A percentile compares a stretch with the other conserved stretches of the same genome.
These are phyloP conservation scores for Ustilago xerochloae DNA, from an alignment of 1,284 basidiomycete genomes.

Conservation along the genomic window DNA sequence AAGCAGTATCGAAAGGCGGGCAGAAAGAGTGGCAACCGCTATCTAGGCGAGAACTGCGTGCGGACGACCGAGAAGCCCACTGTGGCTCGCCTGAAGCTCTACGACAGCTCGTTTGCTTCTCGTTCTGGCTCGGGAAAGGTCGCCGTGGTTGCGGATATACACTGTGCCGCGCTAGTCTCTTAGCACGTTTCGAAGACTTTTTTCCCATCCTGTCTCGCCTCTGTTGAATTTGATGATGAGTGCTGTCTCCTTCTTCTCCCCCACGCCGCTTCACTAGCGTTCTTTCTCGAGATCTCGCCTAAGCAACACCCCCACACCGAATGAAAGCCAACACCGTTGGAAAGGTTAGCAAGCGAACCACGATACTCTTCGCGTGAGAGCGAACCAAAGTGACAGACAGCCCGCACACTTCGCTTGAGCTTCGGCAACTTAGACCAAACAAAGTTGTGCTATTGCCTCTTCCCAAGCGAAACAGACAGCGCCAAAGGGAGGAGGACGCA, in stretches of 20 bases:
- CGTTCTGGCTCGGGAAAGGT: neutral
- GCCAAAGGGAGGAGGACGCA: neutral
- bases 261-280: neutral
- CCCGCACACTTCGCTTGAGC: neutral
- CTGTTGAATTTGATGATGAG: too few relatives aligned
- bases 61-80: too few relatives aligned
- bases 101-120: neutral
- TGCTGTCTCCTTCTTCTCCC: too few relatives aligned
- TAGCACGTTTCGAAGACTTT: too few relatives aligned
- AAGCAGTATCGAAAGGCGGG: too few relatives aligned
- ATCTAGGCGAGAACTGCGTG: too few relatives aligned
- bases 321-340: too few relatives aligned
- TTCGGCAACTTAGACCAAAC: slow-evolving; percentile 20
- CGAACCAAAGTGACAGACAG: neutral
- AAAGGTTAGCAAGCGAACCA: too few relatives aligned
- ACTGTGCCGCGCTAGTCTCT: slow-evolving; percentile 6
- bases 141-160: slow-evolving; percentile 6
- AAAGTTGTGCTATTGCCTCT: neutral
- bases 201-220: neutral
- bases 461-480: too few relatives aligned
- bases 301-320: too few relatives aligned
- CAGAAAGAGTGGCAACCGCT: too few relatives aligned
- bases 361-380: neutral
- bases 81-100: neutral
- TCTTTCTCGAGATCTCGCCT: too few relatives aligned